Evolutionary conservation across 1,284 basidiomycete species (phyloP).

Genomic region (Abortiporus biennis): DNA sequence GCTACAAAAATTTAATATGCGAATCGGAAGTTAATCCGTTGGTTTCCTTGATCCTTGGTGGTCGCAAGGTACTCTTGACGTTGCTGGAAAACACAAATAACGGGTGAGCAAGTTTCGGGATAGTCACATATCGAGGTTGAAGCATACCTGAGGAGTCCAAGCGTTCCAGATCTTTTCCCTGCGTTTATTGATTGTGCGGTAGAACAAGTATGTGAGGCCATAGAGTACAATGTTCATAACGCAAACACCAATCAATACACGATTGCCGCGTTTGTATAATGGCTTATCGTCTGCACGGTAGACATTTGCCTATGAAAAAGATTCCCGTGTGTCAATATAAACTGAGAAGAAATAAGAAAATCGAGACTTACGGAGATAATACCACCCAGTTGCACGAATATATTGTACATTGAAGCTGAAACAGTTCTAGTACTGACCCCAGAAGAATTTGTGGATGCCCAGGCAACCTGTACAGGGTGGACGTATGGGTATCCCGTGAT

Average conservation of each 20-base stretch:
- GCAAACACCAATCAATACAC: slow-evolving; percentile 28
- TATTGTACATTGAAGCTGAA: slow-evolving; percentile 54
- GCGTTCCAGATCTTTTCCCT: slow-evolving; percentile 47
- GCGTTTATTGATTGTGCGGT: slow-evolving; percentile 43
- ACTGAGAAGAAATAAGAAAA: background rate
- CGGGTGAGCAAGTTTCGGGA: background rate
- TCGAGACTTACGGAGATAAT: slow-evolving; percentile 39
- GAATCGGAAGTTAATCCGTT: slow-evolving; percentile 54
- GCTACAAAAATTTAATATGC: slow-evolving; percentile 32
- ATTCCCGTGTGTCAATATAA: too few relatives aligned
- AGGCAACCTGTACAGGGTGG: slow-evolving; percentile 47
- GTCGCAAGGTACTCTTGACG: slow-evolving; percentile 48
- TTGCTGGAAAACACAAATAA: slow-evolving; percentile 30
- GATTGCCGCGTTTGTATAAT: slow-evolving; percentile 35
- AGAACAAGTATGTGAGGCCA: slow-evolving; percentile 46
- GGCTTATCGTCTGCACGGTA: slow-evolving; percentile 28
- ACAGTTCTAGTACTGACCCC: slow-evolving; percentile 53
- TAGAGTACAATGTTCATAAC: slow-evolving; percentile 41
- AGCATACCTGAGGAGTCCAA: slow-evolving; percentile 42
- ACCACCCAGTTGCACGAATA: slow-evolving; percentile 54
- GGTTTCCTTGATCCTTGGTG: slow-evolving; percentile 53
- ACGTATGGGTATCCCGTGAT: slow-evolving; percentile 47
- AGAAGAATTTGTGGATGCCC: slow-evolving; percentile 56
- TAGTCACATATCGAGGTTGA: background rate
- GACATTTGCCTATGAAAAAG: slow-evolving; percentile 22